Percentiles rank a stretch among this genome's conserved stretches.
Conservation (phyloP, 257 asterid species). For the Jaltomata sinuosa region DNA sequence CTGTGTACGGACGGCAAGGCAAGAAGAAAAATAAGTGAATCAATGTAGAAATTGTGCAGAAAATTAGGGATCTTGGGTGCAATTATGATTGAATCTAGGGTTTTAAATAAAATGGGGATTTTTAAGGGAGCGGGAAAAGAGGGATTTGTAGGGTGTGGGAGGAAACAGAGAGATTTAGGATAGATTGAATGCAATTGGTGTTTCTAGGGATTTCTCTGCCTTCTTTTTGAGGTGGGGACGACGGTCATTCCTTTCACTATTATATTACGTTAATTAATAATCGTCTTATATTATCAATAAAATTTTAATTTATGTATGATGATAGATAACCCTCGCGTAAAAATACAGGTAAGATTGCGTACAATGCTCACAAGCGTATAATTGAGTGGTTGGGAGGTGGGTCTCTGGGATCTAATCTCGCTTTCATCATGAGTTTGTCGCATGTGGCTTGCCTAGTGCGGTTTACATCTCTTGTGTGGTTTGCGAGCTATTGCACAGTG, state of each 20-base stretch:
- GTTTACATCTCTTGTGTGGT: too few species aligned
- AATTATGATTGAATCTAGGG: neutral
- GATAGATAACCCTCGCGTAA: neutral
- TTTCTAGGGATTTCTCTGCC: neutral
- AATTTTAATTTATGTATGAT: neutral
- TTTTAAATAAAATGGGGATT: neutral
- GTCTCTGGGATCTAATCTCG: too few species aligned
- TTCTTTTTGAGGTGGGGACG: neutral
- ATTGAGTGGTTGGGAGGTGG: too few species aligned
- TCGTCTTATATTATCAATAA: neutral
- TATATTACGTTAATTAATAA: too few species aligned
- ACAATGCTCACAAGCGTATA: too few species aligned
- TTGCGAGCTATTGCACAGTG: too few species aligned
- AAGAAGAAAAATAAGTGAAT: neutral
- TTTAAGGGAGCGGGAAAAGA: neutral
- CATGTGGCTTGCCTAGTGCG: too few species aligned
- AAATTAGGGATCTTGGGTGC: neutral
- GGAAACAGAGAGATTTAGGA: conserved; percentile 1
- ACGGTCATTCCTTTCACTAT: neutral
- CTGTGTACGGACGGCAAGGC: conserved; percentile 7
- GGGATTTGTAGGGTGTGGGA: neutral
- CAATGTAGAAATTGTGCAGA: neutral
- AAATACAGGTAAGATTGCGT: neutral
- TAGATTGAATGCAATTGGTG: neutral
- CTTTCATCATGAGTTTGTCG: too few species aligned